Evolutionary conservation across 768 basidiomycete species (phyloP).

Genomic region (Auricularia auricula-judae): DNA sequence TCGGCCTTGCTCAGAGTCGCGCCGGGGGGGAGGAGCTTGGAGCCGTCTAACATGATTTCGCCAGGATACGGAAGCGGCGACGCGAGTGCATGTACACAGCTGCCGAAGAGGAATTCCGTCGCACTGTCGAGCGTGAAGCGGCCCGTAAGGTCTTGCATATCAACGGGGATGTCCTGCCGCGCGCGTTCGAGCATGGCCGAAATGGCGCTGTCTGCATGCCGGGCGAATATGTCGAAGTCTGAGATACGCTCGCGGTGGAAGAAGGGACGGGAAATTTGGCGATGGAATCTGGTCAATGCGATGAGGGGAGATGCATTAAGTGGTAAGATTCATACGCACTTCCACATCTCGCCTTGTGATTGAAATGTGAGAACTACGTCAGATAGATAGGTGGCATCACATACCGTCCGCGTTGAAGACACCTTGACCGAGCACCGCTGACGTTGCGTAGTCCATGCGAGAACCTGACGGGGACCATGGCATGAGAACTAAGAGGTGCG

Average conservation of each 20-base stretch:
- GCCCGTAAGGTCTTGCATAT: constrained; percentile 50
- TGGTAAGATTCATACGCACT: constrained; percentile 25
- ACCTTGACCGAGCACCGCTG: constrained; percentile 46
- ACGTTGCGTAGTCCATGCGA: constrained; percentile 20
- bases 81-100: constrained; percentile 41
- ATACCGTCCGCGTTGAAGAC: constrained; percentile 51
- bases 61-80: constrained; percentile 40
- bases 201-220: constrained; percentile 39
- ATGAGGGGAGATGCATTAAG: constrained; percentile 7
- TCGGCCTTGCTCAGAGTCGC: constrained; percentile 29
- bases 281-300: constrained; percentile 41
- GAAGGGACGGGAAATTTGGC: constrained; percentile 59
- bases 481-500: no score
- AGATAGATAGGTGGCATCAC: constrained; percentile 3
- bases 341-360: constrained; percentile 48
- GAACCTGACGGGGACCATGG: not conserved
- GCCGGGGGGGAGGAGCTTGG: not conserved
- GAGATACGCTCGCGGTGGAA: constrained; percentile 51
- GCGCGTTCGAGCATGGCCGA: constrained; percentile 30
- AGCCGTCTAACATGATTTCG: not conserved
- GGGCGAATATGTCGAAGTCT: constrained; percentile 52
- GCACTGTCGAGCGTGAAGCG: constrained; percentile 60
- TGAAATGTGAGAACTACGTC: not conserved
- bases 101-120: constrained; percentile 55
- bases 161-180: constrained; percentile 36